phyloP scores from a whole-genome alignment of 2,329 filamentous ascomycete species.

The Lasiodiplodia theobromae region DNA sequence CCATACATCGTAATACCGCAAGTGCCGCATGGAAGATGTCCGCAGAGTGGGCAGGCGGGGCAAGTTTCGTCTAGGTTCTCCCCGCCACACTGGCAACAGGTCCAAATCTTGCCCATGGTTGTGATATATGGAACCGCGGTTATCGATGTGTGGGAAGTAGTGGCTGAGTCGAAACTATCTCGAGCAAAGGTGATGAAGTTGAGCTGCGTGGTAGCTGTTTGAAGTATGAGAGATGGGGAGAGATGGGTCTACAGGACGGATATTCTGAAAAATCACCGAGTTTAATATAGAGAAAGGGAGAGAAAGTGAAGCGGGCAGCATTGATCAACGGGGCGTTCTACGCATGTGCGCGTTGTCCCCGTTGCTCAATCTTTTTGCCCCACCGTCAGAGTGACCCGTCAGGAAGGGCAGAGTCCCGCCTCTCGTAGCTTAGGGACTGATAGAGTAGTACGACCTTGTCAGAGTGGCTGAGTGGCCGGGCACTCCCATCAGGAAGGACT shows the following conservation, averaged over 20 bases:
- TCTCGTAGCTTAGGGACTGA: background rate
- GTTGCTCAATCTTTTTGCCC: background rate
- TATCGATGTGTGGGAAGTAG: background rate
- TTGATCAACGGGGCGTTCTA: background rate
- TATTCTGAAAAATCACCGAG: background rate
- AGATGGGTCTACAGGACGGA: background rate
- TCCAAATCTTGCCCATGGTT: background rate
- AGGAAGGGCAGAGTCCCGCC: background rate
- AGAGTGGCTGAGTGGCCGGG: background rate
- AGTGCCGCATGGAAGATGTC: background rate
- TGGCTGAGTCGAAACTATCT: background rate
- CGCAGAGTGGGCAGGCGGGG: slow-evolving; percentile 15
- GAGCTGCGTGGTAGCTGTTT: background rate
- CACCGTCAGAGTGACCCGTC: background rate
- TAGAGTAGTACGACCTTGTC: background rate
- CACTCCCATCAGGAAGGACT: background rate
- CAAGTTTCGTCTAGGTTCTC: background rate
- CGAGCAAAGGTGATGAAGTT: background rate
- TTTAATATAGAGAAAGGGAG: background rate
- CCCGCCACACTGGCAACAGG: background rate
- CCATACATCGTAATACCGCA: background rate
- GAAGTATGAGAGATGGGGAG: background rate
- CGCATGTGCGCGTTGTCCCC: background rate
- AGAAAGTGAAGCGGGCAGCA: background rate
- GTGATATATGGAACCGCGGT: background rate